Conservation (phyloP, 495 filamentous ascomycete genomes). For the Podospora australis region DNA sequence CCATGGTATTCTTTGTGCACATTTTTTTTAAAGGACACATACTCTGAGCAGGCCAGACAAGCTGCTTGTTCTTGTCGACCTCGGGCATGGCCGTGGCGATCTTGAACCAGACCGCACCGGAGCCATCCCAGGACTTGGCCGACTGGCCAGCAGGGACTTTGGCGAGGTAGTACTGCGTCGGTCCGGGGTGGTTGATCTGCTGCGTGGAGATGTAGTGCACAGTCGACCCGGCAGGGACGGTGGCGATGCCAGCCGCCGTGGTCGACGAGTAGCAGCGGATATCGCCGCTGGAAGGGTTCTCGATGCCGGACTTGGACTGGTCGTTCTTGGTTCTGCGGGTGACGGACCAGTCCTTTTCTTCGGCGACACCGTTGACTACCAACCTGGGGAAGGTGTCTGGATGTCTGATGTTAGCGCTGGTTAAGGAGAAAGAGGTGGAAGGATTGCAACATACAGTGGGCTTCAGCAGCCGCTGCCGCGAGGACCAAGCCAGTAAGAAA, state of each 20-base stretch:
- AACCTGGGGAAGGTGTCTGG: constrained; percentile 36
- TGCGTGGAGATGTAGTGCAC: constrained; percentile 41
- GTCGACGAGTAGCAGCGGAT: constrained; percentile 43
- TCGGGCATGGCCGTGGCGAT: constrained; percentile 38
- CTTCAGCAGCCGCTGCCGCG: constrained; percentile 23
- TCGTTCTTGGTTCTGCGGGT: constrained; percentile 37
- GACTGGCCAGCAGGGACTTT: constrained; percentile 38
- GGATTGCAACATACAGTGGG: constrained; percentile 25
- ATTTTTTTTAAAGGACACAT: too few relatives aligned
- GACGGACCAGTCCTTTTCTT: constrained; percentile 36
- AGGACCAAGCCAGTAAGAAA: constrained; percentile 22
- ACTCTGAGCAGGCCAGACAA: constrained; percentile 37
- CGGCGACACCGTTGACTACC: constrained; percentile 33
- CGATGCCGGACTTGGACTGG: constrained; percentile 34
- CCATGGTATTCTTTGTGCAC: too few relatives aligned
- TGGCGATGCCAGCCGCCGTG: constrained; percentile 30
- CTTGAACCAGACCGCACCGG: constrained; percentile 47
- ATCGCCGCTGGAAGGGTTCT: constrained; percentile 33
- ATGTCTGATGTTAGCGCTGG: not conserved
- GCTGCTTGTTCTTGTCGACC: constrained; percentile 33
- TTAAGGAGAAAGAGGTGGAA: not conserved
- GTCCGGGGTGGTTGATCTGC: constrained; percentile 43
- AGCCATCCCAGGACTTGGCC: constrained; percentile 43
- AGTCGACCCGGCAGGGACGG: constrained; percentile 37
- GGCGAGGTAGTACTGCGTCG: constrained; percentile 43